Base-by-base conservation (phyloP, 345 rosid genomes). In the Syzygium jambos region DNA sequence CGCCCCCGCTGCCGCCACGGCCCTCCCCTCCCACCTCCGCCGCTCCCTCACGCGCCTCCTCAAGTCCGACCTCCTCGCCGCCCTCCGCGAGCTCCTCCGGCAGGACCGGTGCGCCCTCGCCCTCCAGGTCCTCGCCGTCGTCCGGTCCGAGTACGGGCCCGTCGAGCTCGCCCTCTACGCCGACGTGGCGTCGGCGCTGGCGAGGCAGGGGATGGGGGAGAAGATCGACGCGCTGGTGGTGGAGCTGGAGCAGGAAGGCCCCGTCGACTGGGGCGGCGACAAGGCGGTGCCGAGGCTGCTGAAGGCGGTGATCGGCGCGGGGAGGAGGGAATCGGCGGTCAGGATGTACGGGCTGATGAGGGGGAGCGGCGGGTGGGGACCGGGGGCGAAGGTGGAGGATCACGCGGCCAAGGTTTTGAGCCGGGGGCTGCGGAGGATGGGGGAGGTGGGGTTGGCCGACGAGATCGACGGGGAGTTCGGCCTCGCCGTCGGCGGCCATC, bases 51-150 rank as follows among this genome's bases (percentile, higher is more conserved):
- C 95, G 85, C 95, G 99, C 30, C 93, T 97, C 29, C 86, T 89
- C 63, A 89, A 90, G 43, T 63, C 92, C 21, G 90, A 91, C 73
- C 86, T 95, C 91, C 93, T 87, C 77, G 87, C 89, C 29, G 85
- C 87, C 73, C 92, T 97, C 34, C 95, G 95, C 8, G 98, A 98
- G 93, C 97, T 98, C 90, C 96, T 98, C 12, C 96, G 98, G 7
- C 99, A 96, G 87, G 96, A 93, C 84, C 91, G 90, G 85, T 94
- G 97, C 90, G 51, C 88, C 43, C 93, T 95, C 87, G 98, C 97
- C 52, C 92, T 98, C 88, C 94, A 89, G 91, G 99, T 93, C 29
- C 95, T 94, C 91, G 92, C 93, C 92, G 91, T 90, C 65, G 63
- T 94, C 90, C 93, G 94, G 5, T 86, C 95, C 11, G 99, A 98